A percentile compares a stretch with the other conserved stretches of the same genome.
phyloP scores from a whole-genome alignment of 2,329 filamentous ascomycete genomes.

The Penicillium sp. region DNA sequence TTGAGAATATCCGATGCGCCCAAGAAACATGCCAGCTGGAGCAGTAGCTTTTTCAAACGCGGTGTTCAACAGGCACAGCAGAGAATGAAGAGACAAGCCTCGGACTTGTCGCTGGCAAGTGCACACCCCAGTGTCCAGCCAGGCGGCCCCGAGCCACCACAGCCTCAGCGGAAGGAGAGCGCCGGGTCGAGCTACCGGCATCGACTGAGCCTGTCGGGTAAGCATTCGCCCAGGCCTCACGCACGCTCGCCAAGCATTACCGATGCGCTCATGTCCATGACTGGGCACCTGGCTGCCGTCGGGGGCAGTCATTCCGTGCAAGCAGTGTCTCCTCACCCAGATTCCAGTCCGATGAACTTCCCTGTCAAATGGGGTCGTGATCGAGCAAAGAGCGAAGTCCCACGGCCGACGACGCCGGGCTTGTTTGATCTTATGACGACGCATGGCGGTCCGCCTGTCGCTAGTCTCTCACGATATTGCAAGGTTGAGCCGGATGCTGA shows the following conservation, averaged over 20 bases:
- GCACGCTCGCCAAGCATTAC: conserved; percentile 42
- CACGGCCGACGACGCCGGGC: conserved; percentile 45
- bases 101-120: conserved; percentile 34
- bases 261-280: conserved; percentile 49
- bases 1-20: conserved; percentile 34
- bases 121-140: conserved; percentile 27
- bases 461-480: conserved; percentile 52
- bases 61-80: conserved; percentile 47
- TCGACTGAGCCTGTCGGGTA: conserved; percentile 41
- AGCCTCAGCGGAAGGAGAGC: conserved; percentile 33
- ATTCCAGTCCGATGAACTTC: conserved; percentile 48
- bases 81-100: conserved; percentile 50
- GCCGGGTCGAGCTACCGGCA: conserved; percentile 36
- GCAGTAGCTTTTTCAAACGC: conserved; percentile 51
- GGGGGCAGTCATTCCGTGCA: conserved; percentile 61
- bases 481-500: conserved; percentile 23
- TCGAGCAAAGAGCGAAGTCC: conserved; percentile 61
- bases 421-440: conserved; percentile 58
- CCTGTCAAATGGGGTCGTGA: conserved; percentile 48
- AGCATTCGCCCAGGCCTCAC: conserved; percentile 32
- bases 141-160: conserved; percentile 16
- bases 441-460: conserved; percentile 61
- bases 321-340: conserved; percentile 43
- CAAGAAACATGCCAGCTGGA: conserved; percentile 47
- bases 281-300: conserved; percentile 49